Base-by-base conservation (phyloP, 2,329 filamentous ascomycete species). In the Xylaria sp. region DNA sequence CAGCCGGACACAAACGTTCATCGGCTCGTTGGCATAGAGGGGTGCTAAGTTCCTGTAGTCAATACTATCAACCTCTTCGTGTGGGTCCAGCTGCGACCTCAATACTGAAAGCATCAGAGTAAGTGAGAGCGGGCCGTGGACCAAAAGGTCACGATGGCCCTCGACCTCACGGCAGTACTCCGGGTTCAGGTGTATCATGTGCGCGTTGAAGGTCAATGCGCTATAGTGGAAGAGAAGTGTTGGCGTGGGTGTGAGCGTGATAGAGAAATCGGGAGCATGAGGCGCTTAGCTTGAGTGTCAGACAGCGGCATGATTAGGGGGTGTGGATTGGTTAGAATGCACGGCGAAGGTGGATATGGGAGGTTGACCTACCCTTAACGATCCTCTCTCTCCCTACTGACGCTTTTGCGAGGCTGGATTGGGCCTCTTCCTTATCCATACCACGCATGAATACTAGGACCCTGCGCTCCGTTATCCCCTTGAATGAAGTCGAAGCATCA, bases 201-300 rank as follows among this genome's bases (percentile, higher is more conserved):
- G 94, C 1, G 91, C 91, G 72, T 99, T 99, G 77, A 91, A 92
- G 2, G 90, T 93, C 29, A 99, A 82, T 0, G 92, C 92, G 18
- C 89, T 94, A 77, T 93, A 97, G 54, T 92, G 86, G 75, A 96
- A 96, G 49, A 99, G 84, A 4, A 97, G 82, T 4, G 82, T 77
- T 2, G 83, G 78, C 2, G 87, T 86, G 1, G 92, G 91, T 0
- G 74, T 81, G 20, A 96, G 74, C 0, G 76, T 74, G 62, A 89
- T 68, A 19, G 67, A 67, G 57, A 74, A 71, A 16, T 69, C 68
- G 7, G 76, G 70, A 0, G 65, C 39, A 48, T 71, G 65, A 22
- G 71, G 69, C 46, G 69, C 75, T 76, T 16, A 11, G 22, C 39
- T 54, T 40, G 55, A 52, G 37, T 51, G 18, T 60, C 37, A 50